Percentiles rank a stretch among this genome's conserved stretches.
These are phyloP conservation scores for Lipomyces yarrowii DNA, from an alignment of 1,139 yeast species.

Conservation along the genomic window DNA sequence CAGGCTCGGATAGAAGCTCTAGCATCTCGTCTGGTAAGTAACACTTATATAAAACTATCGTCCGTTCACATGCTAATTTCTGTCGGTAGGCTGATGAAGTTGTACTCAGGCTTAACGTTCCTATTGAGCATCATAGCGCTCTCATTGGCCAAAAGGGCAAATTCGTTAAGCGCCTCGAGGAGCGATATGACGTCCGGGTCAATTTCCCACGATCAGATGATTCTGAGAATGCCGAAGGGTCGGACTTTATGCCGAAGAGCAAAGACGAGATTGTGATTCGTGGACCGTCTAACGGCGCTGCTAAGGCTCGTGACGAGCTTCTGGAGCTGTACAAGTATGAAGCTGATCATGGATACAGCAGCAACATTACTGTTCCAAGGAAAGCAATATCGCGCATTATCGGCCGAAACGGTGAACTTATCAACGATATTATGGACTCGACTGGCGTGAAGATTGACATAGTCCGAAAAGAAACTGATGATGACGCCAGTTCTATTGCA, in stretches of 20 bases:
- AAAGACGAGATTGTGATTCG: conserved; percentile 72
- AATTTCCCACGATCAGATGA: conserved; percentile 59
- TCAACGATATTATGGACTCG: conserved; percentile 80
- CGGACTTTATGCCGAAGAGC: conserved; percentile 36
- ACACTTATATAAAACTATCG: not conserved
- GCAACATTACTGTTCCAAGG: conserved; percentile 64
- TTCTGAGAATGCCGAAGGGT: conserved; percentile 44
- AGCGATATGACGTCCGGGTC: conserved; percentile 81
- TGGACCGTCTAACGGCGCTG: conserved; percentile 91
- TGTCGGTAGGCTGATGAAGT: conserved; percentile 64
- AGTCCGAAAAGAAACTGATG: conserved; percentile 51
- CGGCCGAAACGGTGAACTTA: conserved; percentile 85
- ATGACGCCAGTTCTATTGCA: conserved; percentile 56
- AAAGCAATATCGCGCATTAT: conserved; percentile 80
- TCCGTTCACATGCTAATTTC: not conserved
- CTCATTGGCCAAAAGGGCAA: conserved; percentile 84
- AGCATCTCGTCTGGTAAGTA: conserved; percentile 59
- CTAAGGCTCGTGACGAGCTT: conserved; percentile 83
- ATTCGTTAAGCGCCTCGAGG: conserved; percentile 83
- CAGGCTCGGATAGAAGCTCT: conserved; percentile 59
- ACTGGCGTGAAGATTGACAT: conserved; percentile 76
- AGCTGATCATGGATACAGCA: conserved; percentile 77
- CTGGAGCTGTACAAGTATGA: conserved; percentile 83
- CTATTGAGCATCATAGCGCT: conserved; percentile 75
- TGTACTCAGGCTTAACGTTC: conserved; percentile 65